These are phyloP conservation scores for Plasmopara halstedii DNA, from an alignment of 352 stramenopile species.

Conservation along the genomic window DNA sequence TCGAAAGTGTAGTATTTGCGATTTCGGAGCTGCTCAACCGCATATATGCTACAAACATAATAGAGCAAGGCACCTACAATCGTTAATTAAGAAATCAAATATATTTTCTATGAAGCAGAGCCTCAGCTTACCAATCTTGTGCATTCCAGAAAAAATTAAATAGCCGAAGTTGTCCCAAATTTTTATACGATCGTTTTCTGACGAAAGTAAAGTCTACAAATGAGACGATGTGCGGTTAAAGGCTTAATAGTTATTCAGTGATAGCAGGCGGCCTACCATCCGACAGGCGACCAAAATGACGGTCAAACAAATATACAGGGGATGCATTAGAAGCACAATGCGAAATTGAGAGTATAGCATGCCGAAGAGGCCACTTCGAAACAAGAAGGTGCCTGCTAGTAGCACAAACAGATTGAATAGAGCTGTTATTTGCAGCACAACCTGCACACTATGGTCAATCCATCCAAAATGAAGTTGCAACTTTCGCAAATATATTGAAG, in stretches of 20 bases:
- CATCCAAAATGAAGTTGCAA: not conserved
- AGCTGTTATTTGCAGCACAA: constrained; percentile 52
- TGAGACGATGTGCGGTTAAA: not conserved
- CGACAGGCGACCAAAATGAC: constrained; percentile 31
- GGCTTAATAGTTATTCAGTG: not conserved
- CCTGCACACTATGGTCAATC: constrained; percentile 34
- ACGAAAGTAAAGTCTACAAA: constrained; percentile 28
- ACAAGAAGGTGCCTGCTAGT: constrained; percentile 58
- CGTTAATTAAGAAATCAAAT: not conserved
- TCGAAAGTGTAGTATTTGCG: constrained; percentile 51
- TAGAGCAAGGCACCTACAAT: constrained; percentile 35
- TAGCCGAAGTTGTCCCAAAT: constrained; percentile 46
- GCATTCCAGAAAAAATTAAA: constrained; percentile 29
- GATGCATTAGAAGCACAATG: constrained; percentile 31
- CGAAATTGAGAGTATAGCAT: constrained; percentile 55
- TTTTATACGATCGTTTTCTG: constrained; percentile 18
- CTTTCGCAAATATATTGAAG: not conserved
- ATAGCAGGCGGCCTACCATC: constrained; percentile 17
- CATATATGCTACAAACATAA: constrained; percentile 44
- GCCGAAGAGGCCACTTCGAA: constrained; percentile 57
- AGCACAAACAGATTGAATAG: constrained; percentile 50
- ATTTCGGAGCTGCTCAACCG: constrained; percentile 40
- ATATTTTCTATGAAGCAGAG: not conserved
- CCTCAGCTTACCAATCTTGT: constrained; percentile 45
- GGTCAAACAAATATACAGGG: constrained; percentile 43